These are phyloP conservation scores for Phytophthora pistaciae DNA, from an alignment of 352 stramenopile species.

Conservation along the genomic window DNA sequence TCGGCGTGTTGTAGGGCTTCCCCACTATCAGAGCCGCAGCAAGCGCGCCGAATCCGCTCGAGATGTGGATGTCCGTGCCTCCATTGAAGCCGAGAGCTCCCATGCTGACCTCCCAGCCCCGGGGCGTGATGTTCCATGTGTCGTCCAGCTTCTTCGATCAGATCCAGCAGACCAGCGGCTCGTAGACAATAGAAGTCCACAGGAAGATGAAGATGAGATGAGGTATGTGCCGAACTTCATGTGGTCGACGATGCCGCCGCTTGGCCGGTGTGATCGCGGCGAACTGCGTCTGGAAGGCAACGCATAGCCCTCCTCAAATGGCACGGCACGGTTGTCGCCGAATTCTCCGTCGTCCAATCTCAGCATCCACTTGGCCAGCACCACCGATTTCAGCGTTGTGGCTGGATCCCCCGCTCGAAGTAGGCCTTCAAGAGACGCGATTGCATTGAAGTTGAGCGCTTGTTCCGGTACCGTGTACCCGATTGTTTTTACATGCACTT, in stretches of 20 bases:
- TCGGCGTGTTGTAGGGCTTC: slow-evolving; percentile 74
- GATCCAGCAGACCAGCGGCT: slow-evolving; percentile 82
- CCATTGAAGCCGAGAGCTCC: slow-evolving; percentile 79
- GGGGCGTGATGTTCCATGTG: slow-evolving; percentile 44
- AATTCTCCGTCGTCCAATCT: slow-evolving; percentile 33
- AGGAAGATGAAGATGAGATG: slow-evolving; percentile 72
- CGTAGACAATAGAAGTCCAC: slow-evolving; percentile 87
- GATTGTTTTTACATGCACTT: too few relatives aligned
- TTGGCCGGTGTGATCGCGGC: slow-evolving; percentile 79
- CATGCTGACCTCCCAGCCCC: slow-evolving; percentile 71
- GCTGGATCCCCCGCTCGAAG: not conserved
- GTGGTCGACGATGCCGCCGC: slow-evolving; percentile 74
- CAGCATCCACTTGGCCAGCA: slow-evolving; percentile 69
- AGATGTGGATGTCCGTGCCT: slow-evolving; percentile 83
- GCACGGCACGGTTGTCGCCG: slow-evolving; percentile 17
- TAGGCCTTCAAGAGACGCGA: too few relatives aligned
- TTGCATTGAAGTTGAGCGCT: too few relatives aligned
- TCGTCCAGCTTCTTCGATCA: slow-evolving; percentile 71
- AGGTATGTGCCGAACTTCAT: slow-evolving; percentile 79
- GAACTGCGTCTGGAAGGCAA: slow-evolving; percentile 77
- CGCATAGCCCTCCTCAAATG: slow-evolving; percentile 30
- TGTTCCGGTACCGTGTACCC: too few relatives aligned
- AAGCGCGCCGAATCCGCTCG: slow-evolving; percentile 70
- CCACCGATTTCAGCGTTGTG: slow-evolving; percentile 66
- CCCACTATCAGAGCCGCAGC: slow-evolving; percentile 70